A percentile compares a stretch with the other conserved stretches of the same genome.
Conservation (phyloP, 352 stramenopile species). For the Phytophthora pluvialis region DNA sequence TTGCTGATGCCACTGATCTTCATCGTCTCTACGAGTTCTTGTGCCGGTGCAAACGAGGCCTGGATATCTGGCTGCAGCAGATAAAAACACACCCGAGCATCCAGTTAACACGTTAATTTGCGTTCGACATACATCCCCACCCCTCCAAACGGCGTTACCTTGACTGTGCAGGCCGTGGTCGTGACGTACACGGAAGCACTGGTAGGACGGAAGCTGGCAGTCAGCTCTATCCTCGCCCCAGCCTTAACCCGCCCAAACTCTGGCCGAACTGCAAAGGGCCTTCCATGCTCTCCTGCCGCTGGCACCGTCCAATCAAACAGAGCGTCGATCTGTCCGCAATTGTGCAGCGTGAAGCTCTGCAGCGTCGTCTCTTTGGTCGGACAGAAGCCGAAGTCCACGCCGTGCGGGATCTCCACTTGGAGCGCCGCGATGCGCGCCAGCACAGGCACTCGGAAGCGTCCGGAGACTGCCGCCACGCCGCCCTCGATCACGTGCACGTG, state of each 20-base stretch:
- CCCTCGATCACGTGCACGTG: slow-evolving; percentile 86
- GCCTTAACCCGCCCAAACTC: slow-evolving; percentile 66
- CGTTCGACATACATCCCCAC: too few relatives aligned
- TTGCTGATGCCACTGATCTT: slow-evolving; percentile 92
- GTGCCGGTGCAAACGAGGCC: slow-evolving; percentile 26
- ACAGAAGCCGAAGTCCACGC: slow-evolving; percentile 90
- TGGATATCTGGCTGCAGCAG: slow-evolving; percentile 35
- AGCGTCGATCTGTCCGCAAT: slow-evolving; percentile 88
- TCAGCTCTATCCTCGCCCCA: slow-evolving; percentile 71
- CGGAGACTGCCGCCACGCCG: slow-evolving; percentile 65
- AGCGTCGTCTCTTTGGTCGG: slow-evolving; percentile 87
- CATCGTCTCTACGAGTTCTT: slow-evolving; percentile 58
- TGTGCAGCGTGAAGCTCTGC: slow-evolving; percentile 77
- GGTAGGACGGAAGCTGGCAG: slow-evolving; percentile 69
- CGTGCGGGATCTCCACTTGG: slow-evolving; percentile 57
- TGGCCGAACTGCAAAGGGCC: slow-evolving; percentile 86
- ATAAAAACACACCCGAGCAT: neutral
- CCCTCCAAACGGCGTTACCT: slow-evolving; percentile 47
- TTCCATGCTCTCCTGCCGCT: slow-evolving; percentile 58
- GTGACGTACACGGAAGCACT: slow-evolving; percentile 88
- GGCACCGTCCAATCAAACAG: slow-evolving; percentile 88
- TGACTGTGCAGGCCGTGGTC: slow-evolving; percentile 67
- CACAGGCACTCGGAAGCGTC: slow-evolving; percentile 89
- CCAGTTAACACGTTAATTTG: neutral
- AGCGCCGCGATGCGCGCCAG: slow-evolving; percentile 82